Evolutionary conservation across 352 stramenopile genomes (phyloP).

Genomic region (Globisporangium nodosum): DNA sequence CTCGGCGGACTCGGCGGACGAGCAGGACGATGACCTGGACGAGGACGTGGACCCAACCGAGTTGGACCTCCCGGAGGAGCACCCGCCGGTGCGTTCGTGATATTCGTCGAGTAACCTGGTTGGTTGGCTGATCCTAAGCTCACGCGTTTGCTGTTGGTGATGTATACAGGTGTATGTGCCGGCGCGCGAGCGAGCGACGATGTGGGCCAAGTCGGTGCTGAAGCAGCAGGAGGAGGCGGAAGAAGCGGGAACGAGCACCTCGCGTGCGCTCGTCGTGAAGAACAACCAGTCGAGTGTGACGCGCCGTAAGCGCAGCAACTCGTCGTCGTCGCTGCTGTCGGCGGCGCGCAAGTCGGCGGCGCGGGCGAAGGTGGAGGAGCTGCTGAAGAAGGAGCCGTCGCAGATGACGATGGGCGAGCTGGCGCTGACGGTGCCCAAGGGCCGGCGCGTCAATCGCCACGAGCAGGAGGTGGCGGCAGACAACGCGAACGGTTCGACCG

Average conservation of each 20-base stretch:
- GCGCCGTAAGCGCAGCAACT: constrained; percentile 55
- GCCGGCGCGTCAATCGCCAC: constrained; percentile 44
- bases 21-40: constrained; percentile 29
- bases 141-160: not conserved
- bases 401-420: constrained; percentile 86
- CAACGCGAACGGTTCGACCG: constrained; percentile 10
- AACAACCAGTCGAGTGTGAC: constrained; percentile 19
- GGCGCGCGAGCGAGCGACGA: constrained; percentile 58
- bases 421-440: constrained; percentile 67
- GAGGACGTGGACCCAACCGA: constrained; percentile 39
- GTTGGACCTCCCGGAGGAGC: constrained; percentile 9
- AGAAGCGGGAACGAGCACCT: constrained; percentile 16
- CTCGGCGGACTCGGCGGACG: constrained; percentile 24
- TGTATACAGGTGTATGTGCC: constrained; percentile 48
- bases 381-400: constrained; percentile 64
- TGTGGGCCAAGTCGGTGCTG: constrained; percentile 69
- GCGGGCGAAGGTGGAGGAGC: constrained; percentile 47
- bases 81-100: not conserved
- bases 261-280: constrained; percentile 20
- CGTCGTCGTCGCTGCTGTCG: constrained; percentile 40
- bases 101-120: too few species aligned
- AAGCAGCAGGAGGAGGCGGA: constrained; percentile 33
- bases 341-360: constrained; percentile 12
- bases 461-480: constrained; percentile 52
- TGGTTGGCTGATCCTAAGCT: too few species aligned